A percentile compares a stretch with the other conserved stretches of the same genome.
Evolutionary conservation across 2,329 filamentous ascomycete genomes (phyloP).

Genomic region (Diaporthe ampelina): DNA sequence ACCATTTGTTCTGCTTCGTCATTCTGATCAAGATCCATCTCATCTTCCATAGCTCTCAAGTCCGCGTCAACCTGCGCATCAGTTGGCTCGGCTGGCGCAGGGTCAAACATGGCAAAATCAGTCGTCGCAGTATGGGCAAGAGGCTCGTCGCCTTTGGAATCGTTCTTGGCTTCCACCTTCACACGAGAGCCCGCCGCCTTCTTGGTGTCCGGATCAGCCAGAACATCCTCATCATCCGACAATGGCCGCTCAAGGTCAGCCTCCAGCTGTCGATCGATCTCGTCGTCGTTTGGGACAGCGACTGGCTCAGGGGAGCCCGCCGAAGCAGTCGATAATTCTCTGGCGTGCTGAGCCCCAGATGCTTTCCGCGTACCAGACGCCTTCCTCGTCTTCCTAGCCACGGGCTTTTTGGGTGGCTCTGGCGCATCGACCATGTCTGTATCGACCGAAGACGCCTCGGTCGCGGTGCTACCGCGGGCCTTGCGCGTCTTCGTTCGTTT

Average conservation of each 20-base stretch:
- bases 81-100: constrained; percentile 58
- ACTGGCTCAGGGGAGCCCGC: constrained; percentile 56
- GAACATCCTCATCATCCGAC: constrained; percentile 66
- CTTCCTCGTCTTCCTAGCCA: constrained; percentile 59
- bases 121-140: constrained; percentile 47
- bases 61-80: constrained; percentile 67
- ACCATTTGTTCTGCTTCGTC: constrained; percentile 54
- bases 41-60: constrained; percentile 61
- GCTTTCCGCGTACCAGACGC: constrained; percentile 59
- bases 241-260: constrained; percentile 72
- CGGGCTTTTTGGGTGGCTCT: constrained; percentile 49
- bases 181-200: constrained; percentile 48
- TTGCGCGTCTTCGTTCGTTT: constrained; percentile 67
- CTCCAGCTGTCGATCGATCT: constrained; percentile 76
- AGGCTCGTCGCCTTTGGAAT: constrained; percentile 37
- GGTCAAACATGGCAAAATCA: constrained; percentile 68
- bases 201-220: constrained; percentile 62
- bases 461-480: constrained; percentile 61
- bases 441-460: constrained; percentile 57
- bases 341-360: constrained; percentile 50
- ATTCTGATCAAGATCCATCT: constrained; percentile 59
- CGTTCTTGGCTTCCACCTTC: constrained; percentile 46
- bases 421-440: constrained; percentile 56
- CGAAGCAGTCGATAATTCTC: constrained; percentile 58
- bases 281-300: constrained; percentile 71